Percentiles rank a stretch among this genome's conserved stretches.
phyloP scores from a whole-genome alignment of 2,329 filamentous ascomycete species.

The Aspergillus latus region DNA sequence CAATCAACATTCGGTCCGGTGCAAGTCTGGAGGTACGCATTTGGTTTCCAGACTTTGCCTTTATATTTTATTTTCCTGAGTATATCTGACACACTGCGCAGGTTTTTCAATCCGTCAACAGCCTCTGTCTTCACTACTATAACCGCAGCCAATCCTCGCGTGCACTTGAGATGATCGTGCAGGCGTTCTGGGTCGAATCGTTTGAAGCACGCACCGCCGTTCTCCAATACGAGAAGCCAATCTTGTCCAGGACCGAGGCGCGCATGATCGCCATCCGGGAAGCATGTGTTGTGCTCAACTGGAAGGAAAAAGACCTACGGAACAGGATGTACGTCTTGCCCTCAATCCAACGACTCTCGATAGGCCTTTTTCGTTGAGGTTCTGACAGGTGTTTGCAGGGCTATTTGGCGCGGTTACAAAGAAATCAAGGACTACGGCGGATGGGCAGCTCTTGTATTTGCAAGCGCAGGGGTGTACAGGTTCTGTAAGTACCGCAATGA shows the following conservation, averaged over 20 bases:
- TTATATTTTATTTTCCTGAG: too few species aligned
- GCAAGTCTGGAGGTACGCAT: constrained; percentile 18
- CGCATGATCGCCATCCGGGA: constrained; percentile 55
- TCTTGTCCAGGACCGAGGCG: constrained; percentile 49
- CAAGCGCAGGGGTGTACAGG: constrained; percentile 59
- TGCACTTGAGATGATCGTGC: constrained; percentile 60
- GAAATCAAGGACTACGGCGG: constrained; percentile 59
- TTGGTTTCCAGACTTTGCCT: too few species aligned
- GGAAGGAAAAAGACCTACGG: constrained; percentile 59
- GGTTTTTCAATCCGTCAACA: constrained; percentile 23
- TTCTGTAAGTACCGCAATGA: constrained; percentile 61
- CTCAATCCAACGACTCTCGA: neutral
- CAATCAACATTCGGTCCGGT: constrained; percentile 20
- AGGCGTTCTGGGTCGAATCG: constrained; percentile 58
- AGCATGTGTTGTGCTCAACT: constrained; percentile 55
- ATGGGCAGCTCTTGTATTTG: constrained; percentile 57
- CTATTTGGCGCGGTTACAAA: constrained; percentile 59
- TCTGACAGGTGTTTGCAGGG: constrained; percentile 22
- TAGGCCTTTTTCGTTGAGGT: neutral
- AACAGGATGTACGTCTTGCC: constrained; percentile 39
- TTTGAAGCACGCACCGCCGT: constrained; percentile 53
- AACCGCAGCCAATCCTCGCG: constrained; percentile 53
- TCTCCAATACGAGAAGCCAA: constrained; percentile 41
- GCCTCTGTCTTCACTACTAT: constrained; percentile 31
- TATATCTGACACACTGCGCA: too few species aligned